Percentiles rank a stretch among this genome's conserved stretches.
phyloP scores from a whole-genome alignment of 225 moss, liverwort and hornwort genomes.

The Anthoceros angustus region DNA sequence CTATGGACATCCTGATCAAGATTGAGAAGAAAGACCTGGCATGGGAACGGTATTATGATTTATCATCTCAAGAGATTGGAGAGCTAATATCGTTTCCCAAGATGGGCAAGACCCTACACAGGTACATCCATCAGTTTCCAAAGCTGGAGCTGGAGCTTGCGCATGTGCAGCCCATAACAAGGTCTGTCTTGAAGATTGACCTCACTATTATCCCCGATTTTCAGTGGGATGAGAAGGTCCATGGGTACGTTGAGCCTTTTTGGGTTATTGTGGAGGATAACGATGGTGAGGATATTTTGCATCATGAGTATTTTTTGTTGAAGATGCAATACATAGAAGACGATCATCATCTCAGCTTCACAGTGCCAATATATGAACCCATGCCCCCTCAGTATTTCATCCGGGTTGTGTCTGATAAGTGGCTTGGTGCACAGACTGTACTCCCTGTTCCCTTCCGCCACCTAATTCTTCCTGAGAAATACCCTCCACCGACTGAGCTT shows the following conservation, averaged over 20 bases:
- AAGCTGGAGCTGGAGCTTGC: conserved; percentile 70
- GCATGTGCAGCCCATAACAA: conserved; percentile 86
- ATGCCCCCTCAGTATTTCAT: conserved; percentile 91
- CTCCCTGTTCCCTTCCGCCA: conserved; percentile 87
- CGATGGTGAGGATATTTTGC: conserved; percentile 78
- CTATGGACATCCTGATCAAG: conserved; percentile 80
- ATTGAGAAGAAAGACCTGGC: conserved; percentile 86
- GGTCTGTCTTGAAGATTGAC: conserved; percentile 73
- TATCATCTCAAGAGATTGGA: conserved; percentile 85
- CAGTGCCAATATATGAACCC: conserved; percentile 88
- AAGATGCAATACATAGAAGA: conserved; percentile 97
- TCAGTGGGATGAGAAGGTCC: conserved; percentile 89
- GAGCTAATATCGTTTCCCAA: conserved; percentile 86
- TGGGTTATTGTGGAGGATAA: conserved; percentile 97
- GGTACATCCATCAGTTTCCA: conserved; percentile 86
- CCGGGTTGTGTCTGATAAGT: conserved; percentile 79
- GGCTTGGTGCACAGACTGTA: conserved; percentile 87
- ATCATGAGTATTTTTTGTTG: conserved; percentile 83
- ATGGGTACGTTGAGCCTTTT: conserved; percentile 92
- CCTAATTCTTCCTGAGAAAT: conserved; percentile 89
- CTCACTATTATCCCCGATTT: conserved; percentile 88
- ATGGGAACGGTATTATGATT: conserved; percentile 88
- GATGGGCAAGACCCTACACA: conserved; percentile 86
- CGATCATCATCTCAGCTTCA: conserved; percentile 79
- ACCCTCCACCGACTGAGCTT: conserved; percentile 87